phyloP scores from a whole-genome alignment of 768 basidiomycete genomes.

The Boletus tylopilopsis region DNA sequence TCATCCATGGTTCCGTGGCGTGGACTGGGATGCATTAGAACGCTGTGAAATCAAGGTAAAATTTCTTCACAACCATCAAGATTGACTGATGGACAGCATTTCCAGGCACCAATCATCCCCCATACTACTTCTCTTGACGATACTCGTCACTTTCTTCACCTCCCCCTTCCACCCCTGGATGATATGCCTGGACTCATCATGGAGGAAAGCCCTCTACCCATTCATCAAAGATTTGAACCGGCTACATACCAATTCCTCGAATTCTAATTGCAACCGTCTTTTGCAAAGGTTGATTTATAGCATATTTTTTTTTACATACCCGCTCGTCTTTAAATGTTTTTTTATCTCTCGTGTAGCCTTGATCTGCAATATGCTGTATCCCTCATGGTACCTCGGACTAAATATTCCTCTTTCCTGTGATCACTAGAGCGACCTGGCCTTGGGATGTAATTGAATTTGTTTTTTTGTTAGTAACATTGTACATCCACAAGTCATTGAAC shows the following conservation, averaged over 20 bases:
- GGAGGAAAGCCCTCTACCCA: conserved; percentile 55
- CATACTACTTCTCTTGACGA: conserved; percentile 77
- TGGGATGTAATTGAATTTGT: conserved; percentile 9
- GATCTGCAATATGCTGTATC: conserved; percentile 30
- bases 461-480: not conserved
- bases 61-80: conserved; percentile 10
- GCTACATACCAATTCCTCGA: conserved; percentile 71
- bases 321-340: conserved; percentile 1
- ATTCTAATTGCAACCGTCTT: conserved; percentile 45
- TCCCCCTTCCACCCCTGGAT: conserved; percentile 69
- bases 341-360: conserved; percentile 26
- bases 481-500: conserved; percentile 1
- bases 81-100: not conserved
- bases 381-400: conserved; percentile 7
- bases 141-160: conserved; percentile 80
- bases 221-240: conserved; percentile 64
- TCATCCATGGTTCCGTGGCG: conserved; percentile 94
- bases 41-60: conserved; percentile 80
- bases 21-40: conserved; percentile 88
- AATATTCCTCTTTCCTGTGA: conserved; percentile 1
- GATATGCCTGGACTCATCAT: conserved; percentile 76
- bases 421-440: conserved; percentile 12
- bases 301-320: conserved; percentile 21
- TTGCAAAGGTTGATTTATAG: conserved; percentile 23
- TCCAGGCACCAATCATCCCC: conserved; percentile 83